Percentiles rank a stretch among this genome's conserved stretches.
Evolutionary conservation across 495 filamentous ascomycete genomes (phyloP).

Genomic region (Penicillium pancosmium): DNA sequence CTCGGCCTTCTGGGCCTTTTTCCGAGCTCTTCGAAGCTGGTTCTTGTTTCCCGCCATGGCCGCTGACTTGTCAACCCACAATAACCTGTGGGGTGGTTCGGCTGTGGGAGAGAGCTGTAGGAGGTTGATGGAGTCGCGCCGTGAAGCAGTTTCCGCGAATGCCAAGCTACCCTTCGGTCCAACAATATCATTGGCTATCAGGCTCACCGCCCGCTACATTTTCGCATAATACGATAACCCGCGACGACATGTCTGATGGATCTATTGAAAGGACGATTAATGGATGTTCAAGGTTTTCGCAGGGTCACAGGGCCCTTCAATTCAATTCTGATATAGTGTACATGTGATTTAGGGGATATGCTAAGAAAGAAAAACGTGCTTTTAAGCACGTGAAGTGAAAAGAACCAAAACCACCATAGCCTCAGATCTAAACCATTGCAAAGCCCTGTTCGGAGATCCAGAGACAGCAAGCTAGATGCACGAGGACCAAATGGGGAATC

Average conservation of each 20-base stretch:
- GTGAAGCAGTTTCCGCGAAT: constrained; percentile 2
- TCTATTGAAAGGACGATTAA: not conserved
- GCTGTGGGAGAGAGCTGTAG: not conserved
- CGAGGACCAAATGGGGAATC: too few relatives aligned
- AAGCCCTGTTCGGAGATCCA: not conserved
- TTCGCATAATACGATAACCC: not conserved
- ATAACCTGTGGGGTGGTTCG: not conserved
- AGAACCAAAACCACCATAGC: not conserved
- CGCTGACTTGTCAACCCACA: not conserved
- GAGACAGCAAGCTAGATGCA: too few relatives aligned
- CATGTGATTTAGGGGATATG: constrained; percentile 3
- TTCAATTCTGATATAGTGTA: not conserved
- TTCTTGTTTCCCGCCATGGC: constrained; percentile 75
- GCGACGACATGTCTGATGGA: not conserved
- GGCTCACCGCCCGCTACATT: not conserved
- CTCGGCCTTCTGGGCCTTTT: constrained; percentile 73
- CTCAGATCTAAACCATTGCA: not conserved
- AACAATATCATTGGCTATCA: too few relatives aligned
- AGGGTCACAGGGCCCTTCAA: not conserved
- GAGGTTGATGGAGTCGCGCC: constrained; percentile 1
- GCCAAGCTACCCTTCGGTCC: not conserved
- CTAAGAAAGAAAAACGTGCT: not conserved
- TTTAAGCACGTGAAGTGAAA: not conserved
- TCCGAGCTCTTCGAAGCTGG: constrained; percentile 82
- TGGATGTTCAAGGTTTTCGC: not conserved